A percentile compares a stretch with the other conserved stretches of the same genome.
These are phyloP conservation scores for Chalciporus piperatus DNA, from an alignment of 768 basidiomycete species.

Conservation along the genomic window DNA sequence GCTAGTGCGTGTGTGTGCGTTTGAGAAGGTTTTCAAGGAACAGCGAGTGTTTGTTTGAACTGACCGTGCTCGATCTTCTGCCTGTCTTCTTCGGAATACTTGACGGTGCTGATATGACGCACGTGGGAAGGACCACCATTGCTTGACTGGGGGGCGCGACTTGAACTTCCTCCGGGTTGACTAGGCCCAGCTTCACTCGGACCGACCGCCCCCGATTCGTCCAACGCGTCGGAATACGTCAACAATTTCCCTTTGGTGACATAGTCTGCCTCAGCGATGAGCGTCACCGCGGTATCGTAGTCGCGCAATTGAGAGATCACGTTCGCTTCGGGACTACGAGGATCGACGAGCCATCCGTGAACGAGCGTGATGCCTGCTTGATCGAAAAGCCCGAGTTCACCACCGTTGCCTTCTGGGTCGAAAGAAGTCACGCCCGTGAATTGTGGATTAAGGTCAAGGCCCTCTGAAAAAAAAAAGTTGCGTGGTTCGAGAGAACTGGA, in stretches of 20 bases:
- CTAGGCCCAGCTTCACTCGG: constrained; percentile 25
- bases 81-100: constrained; percentile 52
- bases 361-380: constrained; percentile 78
- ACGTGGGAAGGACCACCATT: too few relatives aligned
- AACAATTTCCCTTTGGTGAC: constrained; percentile 63
- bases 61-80: constrained; percentile 70
- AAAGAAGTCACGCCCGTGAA: constrained; percentile 74
- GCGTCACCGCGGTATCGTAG: constrained; percentile 71
- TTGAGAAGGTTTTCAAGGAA: background rate
- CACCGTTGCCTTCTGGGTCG: constrained; percentile 58
- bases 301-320: constrained; percentile 54
- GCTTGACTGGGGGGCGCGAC: too few relatives aligned
- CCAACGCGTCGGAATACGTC: constrained; percentile 32
- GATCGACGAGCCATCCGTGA: constrained; percentile 71
- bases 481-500: too few relatives aligned
- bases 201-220: constrained; percentile 13
- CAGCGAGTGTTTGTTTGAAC: constrained; percentile 20
- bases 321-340: constrained; percentile 51
- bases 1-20: constrained; percentile 40
- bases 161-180: too few relatives aligned
- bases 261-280: constrained; percentile 80
- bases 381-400: constrained; percentile 83
- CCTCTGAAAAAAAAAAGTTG: too few relatives aligned
- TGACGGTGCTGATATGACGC: too few relatives aligned
- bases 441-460: constrained; percentile 85